Evolutionary conservation across 1,284 basidiomycete species (phyloP).

Genomic region (Salmacisia buchloeana): DNA sequence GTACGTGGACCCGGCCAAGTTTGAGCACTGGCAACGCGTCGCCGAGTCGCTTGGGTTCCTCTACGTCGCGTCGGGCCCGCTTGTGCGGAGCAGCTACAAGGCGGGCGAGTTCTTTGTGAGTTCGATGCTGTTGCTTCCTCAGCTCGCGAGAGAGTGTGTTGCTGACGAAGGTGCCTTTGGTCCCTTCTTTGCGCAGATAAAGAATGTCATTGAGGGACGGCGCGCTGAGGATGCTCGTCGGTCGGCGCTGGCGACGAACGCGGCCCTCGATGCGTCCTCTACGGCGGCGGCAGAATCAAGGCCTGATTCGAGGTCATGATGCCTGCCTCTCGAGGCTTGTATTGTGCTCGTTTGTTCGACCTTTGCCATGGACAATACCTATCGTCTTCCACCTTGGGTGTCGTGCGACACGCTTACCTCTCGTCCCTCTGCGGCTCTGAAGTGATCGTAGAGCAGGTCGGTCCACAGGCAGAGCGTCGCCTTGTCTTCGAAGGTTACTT

Average conservation of each 20-base stretch:
- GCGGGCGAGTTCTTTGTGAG: constrained; percentile 54
- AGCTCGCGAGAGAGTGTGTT: not conserved
- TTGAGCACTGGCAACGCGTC: constrained; percentile 79
- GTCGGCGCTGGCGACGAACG: not conserved
- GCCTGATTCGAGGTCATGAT: not conserved
- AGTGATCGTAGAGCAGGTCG: too few relatives aligned
- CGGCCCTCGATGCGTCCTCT: not conserved
- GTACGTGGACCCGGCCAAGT: constrained; percentile 89
- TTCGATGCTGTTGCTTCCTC: not conserved
- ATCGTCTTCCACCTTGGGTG: not conserved
- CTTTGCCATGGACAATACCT: not conserved
- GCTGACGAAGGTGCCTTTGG: not conserved
- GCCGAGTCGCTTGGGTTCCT: constrained; percentile 93
- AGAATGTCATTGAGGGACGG: constrained; percentile 42
- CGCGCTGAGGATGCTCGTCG: constrained; percentile 8
- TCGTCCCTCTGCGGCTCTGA: too few relatives aligned
- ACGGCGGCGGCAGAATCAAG: not conserved
- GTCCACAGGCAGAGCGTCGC: too few relatives aligned
- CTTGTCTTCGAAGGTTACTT: too few relatives aligned
- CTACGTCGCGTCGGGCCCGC: constrained; percentile 92
- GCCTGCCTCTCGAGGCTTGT: not conserved
- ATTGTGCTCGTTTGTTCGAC: not conserved
- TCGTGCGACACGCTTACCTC: constrained; percentile 10
- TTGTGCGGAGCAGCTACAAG: constrained; percentile 96
- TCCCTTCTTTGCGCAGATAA: constrained; percentile 19